Conservation (phyloP, 176 grass and related monocot genomes). For the Ensete glaucum region DNA sequence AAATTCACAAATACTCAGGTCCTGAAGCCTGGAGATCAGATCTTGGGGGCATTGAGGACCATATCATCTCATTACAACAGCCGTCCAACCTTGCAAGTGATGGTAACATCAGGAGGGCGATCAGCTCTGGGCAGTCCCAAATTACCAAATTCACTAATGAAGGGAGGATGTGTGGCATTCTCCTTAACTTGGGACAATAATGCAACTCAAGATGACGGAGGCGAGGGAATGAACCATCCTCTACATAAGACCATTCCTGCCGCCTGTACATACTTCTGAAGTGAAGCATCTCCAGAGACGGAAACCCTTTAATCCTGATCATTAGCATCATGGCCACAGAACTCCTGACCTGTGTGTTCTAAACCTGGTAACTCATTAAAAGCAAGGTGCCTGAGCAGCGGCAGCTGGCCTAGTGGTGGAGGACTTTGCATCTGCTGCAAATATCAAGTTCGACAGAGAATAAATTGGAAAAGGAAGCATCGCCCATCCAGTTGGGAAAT, state of each 20-base stretch:
- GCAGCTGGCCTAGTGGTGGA: slow-evolving; percentile 24
- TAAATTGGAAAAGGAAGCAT: slow-evolving; percentile 25
- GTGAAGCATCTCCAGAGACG: slow-evolving; percentile 15
- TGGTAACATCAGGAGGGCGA: background rate
- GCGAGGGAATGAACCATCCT: slow-evolving; percentile 17
- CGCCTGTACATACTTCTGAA: slow-evolving; percentile 20
- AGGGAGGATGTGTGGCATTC: slow-evolving; percentile 1
- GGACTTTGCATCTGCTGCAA: slow-evolving; percentile 10
- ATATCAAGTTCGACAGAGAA: background rate
- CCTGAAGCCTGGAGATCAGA: background rate
- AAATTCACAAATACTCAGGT: background rate
- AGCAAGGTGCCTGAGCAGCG: slow-evolving; percentile 17
- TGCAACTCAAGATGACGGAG: slow-evolving; percentile 7
- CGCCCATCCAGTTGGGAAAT: slow-evolving; percentile 24
- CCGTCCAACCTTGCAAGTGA: background rate
- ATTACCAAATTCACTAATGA: slow-evolving; percentile 18
- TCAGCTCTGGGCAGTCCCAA: slow-evolving; percentile 1
- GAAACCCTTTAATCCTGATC: slow-evolving; percentile 6
- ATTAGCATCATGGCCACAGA: background rate
- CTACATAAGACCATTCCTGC: slow-evolving; percentile 14
- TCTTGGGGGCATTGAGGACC: background rate
- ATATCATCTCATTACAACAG: background rate
- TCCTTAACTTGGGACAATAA: background rate
- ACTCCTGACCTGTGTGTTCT: background rate
- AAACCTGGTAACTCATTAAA: slow-evolving; percentile 3